These are phyloP conservation scores for Ogataea hybrid DNA, from an alignment of 1,139 yeast species.

Conservation along the genomic window DNA sequence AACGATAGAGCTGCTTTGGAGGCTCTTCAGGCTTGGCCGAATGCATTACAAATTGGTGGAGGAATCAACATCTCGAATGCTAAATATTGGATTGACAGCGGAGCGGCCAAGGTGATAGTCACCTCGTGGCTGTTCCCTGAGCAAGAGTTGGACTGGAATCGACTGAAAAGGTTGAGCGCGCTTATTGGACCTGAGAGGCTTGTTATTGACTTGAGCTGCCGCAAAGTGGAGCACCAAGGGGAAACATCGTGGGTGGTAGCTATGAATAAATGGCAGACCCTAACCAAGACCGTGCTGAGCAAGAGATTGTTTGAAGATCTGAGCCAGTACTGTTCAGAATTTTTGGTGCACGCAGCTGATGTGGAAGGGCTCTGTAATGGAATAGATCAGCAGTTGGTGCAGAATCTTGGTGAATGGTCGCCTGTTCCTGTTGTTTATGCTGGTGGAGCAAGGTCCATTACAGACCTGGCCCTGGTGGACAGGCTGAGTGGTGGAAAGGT, in stretches of 20 bases:
- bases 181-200: slow-evolving; percentile 63
- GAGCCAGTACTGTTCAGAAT: slow-evolving; percentile 73
- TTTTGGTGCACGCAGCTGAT: slow-evolving; percentile 95
- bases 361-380: slow-evolving; percentile 97
- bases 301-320: slow-evolving; percentile 52
- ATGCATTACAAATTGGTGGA: slow-evolving; percentile 82
- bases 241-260: slow-evolving; percentile 78
- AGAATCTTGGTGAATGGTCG: slow-evolving; percentile 74
- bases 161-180: slow-evolving; percentile 46
- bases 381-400: slow-evolving; percentile 76
- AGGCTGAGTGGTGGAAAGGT: slow-evolving; percentile 74
- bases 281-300: slow-evolving; percentile 62
- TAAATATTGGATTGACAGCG: slow-evolving; percentile 60
- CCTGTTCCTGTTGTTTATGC: slow-evolving; percentile 85
- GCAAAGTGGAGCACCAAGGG: slow-evolving; percentile 39
- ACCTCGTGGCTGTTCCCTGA: slow-evolving; percentile 86
- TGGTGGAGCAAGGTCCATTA: slow-evolving; percentile 84
- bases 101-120: slow-evolving; percentile 84
- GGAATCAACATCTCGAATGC: slow-evolving; percentile 82
- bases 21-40: slow-evolving; percentile 77
- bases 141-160: slow-evolving; percentile 52
- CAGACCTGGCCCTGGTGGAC: slow-evolving; percentile 66
- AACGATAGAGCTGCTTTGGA: slow-evolving; percentile 81
- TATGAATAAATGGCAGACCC: slow-evolving; percentile 94
- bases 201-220: slow-evolving; percentile 91